These are phyloP conservation scores for Austroboletus olivaceoglutinosus DNA, from an alignment of 1,284 basidiomycete genomes.

Conservation along the genomic window DNA sequence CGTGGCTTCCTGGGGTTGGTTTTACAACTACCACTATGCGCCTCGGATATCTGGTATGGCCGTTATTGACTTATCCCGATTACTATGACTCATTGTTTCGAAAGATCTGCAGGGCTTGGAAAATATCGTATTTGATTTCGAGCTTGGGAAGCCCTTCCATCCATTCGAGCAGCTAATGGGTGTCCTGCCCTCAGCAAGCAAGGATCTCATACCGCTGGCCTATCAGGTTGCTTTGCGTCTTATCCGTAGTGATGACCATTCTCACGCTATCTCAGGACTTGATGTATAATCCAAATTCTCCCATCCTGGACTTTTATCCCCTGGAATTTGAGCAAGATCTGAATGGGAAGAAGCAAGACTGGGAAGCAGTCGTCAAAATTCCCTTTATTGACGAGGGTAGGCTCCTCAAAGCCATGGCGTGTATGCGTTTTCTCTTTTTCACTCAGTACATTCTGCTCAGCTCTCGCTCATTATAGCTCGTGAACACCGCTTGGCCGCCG, in stretches of 20 bases:
- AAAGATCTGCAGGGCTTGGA: constrained; percentile 78
- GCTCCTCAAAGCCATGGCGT: constrained; percentile 78
- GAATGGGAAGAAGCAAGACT: constrained; percentile 98
- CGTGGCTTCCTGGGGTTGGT: constrained; percentile 98
- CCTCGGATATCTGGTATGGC: constrained; percentile 85
- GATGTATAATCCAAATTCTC: constrained; percentile 84
- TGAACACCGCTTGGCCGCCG: constrained; percentile 73
- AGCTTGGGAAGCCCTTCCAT: constrained; percentile 86
- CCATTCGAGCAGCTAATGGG: constrained; percentile 99
- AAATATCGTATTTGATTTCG: constrained; percentile 81
- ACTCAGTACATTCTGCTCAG: not conserved
- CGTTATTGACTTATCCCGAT: not conserved
- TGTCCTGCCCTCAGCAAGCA: constrained; percentile 89
- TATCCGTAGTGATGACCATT: not conserved
- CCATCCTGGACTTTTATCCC: constrained; percentile 96
- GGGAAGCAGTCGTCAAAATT: constrained; percentile 99
- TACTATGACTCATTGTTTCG: constrained; percentile 5
- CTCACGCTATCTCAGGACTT: constrained; percentile 59
- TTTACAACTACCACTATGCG: constrained; percentile 97
- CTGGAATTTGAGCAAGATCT: constrained; percentile 87
- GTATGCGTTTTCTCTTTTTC: constrained; percentile 40
- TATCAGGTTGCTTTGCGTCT: constrained; percentile 60
- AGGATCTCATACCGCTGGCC: constrained; percentile 81
- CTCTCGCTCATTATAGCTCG: constrained; percentile 48
- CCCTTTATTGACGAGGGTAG: constrained; percentile 92